Conservation (phyloP, 2,329 filamentous ascomycete species). For the Fusarium musae region DNA sequence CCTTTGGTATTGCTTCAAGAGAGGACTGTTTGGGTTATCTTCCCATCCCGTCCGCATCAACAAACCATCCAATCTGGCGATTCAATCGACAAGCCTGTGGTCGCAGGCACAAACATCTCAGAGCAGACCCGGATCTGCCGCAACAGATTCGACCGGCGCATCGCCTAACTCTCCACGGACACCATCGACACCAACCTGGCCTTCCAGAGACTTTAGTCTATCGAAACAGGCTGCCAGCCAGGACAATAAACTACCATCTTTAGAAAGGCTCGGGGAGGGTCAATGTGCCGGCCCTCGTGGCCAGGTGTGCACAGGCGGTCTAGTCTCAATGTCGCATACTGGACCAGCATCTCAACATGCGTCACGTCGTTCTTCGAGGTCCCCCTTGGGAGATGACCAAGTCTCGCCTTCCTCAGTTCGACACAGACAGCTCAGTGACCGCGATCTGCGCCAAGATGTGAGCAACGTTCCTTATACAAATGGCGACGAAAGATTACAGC, state of each 20-base stretch:
- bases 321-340: constrained; percentile 73
- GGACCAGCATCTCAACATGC: constrained; percentile 66
- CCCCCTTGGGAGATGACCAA: constrained; percentile 53
- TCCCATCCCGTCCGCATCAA: constrained; percentile 48
- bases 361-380: constrained; percentile 61
- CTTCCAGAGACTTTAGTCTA: constrained; percentile 34
- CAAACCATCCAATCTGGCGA: constrained; percentile 49
- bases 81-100: constrained; percentile 48
- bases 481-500: constrained; percentile 39
- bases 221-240: constrained; percentile 37
- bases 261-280: constrained; percentile 49
- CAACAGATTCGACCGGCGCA: constrained; percentile 48
- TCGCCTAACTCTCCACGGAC: constrained; percentile 51
- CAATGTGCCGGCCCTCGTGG: constrained; percentile 68
- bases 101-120: constrained; percentile 48
- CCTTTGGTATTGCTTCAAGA: constrained; percentile 20
- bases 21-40: constrained; percentile 51
- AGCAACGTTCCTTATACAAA: constrained; percentile 37
- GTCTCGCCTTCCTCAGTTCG: constrained; percentile 41
- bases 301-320: constrained; percentile 65
- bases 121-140: constrained; percentile 48
- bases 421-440: constrained; percentile 32
- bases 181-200: constrained; percentile 50
- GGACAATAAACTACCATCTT: constrained; percentile 33
- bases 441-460: constrained; percentile 41